Evolutionary conservation across 768 basidiomycete genomes (phyloP).

Genomic region (Tylopilus plumbeoviolaceoides): DNA sequence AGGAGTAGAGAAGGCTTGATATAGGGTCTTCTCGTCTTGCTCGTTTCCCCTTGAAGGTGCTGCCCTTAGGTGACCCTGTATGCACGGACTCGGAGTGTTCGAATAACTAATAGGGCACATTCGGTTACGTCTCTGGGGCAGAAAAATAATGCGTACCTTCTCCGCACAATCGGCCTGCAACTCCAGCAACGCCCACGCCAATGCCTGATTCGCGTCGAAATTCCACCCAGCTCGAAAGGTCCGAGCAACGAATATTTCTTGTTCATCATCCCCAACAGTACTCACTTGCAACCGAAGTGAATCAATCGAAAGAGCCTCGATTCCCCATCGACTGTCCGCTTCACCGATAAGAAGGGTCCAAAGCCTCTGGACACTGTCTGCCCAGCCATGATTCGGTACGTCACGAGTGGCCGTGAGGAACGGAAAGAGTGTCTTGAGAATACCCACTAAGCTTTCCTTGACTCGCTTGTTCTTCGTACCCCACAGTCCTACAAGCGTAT

Average conservation of each 20-base stretch:
- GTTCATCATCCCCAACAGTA: slow-evolving; percentile 16
- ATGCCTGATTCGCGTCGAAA: slow-evolving; percentile 65
- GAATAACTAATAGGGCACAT: slow-evolving; percentile 46
- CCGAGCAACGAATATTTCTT: slow-evolving; percentile 50
- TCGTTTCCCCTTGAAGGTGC: slow-evolving; percentile 44
- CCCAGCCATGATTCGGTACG: slow-evolving; percentile 35
- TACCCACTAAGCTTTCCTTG: slow-evolving; percentile 77
- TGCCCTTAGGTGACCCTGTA: slow-evolving; percentile 33
- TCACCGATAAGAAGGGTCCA: slow-evolving; percentile 59
- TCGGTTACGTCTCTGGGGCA: slow-evolving; percentile 2
- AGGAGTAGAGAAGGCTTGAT: slow-evolving; percentile 46
- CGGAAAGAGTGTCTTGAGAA: slow-evolving; percentile 69
- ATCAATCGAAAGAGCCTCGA: slow-evolving; percentile 63
- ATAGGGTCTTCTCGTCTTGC: slow-evolving; percentile 57
- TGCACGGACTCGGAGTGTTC: slow-evolving; percentile 54
- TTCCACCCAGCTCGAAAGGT: slow-evolving; percentile 73
- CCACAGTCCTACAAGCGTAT: slow-evolving; percentile 67
- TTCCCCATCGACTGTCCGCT: slow-evolving; percentile 58
- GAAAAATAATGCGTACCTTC: slow-evolving; percentile 42
- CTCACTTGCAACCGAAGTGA: slow-evolving; percentile 53
- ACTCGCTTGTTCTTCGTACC: slow-evolving; percentile 67
- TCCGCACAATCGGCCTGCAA: slow-evolving; percentile 75
- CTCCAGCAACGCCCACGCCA: slow-evolving; percentile 76
- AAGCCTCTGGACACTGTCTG: slow-evolving; percentile 46
- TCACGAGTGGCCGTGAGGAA: slow-evolving; percentile 49